A percentile compares a stretch with the other conserved stretches of the same genome.
These are phyloP conservation scores for Penicillium sp. DNA, from an alignment of 2,329 filamentous ascomycete genomes.

Conservation along the genomic window DNA sequence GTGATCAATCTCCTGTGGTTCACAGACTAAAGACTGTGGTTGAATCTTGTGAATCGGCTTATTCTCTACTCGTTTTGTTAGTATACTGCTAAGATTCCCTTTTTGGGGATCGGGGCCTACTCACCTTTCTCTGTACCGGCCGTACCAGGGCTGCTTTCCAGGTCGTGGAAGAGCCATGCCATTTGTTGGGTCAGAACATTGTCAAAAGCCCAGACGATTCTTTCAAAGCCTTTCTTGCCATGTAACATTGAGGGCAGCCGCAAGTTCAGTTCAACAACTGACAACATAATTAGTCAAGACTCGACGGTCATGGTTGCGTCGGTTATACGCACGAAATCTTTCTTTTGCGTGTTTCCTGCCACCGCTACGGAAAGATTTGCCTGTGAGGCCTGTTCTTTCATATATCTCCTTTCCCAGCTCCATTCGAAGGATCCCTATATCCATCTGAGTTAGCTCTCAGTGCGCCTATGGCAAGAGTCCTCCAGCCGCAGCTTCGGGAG, in stretches of 20 bases:
- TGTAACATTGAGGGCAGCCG: constrained; percentile 72
- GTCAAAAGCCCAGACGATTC: constrained; percentile 73
- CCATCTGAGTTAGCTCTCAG: not conserved
- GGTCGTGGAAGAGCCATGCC: constrained; percentile 76
- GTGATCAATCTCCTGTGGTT: constrained; percentile 25
- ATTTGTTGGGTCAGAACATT: constrained; percentile 68
- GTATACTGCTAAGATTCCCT: not conserved
- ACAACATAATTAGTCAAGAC: constrained; percentile 14
- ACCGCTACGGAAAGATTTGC: constrained; percentile 60
- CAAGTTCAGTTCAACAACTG: constrained; percentile 76
- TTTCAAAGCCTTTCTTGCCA: constrained; percentile 79
- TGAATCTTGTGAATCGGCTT: constrained; percentile 38
- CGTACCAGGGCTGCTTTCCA: constrained; percentile 32
- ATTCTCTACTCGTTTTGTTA: constrained; percentile 22
- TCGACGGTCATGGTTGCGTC: not conserved
- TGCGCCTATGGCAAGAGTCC: not conserved
- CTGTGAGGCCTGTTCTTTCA: constrained; percentile 77
- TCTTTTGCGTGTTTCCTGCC: constrained; percentile 65
- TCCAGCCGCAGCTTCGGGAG: not conserved
- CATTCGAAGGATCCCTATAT: constrained; percentile 66
- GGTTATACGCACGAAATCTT: constrained; percentile 64
- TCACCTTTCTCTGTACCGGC: constrained; percentile 46
- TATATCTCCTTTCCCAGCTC: constrained; percentile 79
- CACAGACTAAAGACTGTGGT: constrained; percentile 37
- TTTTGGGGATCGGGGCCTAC: not conserved